Evolutionary conservation across 2,329 filamentous ascomycete genomes (phyloP), one percentile per base, ranked within the genome.

Genomic region (Knufia fluminis): DNA sequence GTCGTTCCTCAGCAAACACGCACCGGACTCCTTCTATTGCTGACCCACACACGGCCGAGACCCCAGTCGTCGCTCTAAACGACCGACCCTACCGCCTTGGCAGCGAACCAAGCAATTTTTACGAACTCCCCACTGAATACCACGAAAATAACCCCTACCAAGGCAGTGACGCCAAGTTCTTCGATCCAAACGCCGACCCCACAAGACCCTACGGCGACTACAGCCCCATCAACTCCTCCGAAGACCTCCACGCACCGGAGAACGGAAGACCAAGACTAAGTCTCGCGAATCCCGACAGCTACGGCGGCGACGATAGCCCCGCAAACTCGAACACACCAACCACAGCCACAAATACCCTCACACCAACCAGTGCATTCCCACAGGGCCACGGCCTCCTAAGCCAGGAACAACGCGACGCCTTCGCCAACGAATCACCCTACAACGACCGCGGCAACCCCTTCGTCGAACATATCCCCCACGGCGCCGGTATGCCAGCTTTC

Each of bases 271-370:
- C 58, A 40, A 41, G 49, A 36, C 52, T 60, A 12, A 50, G 57
- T n/a, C 50, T 60, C 16, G 52, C 55, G 16, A 60, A 60, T 45
- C 58, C 58, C 20, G 52, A 55, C 32, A 46, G 53, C 10, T 59
- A 57, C 39, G 46, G 48, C 14, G n/a, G 38, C 9, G 50, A 51
- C 26, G 52, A 50, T 6, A n/a, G n/a, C n/a, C n/a, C n/a, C n/a
- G 53, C 54, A 39, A 52, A 51, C 20, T 52, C 56, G 12, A 57
- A 59, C 32, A 59, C 57, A n/a, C 57, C 57, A n/a, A 59, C 54
- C 6, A 54, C 54, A 12, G 56, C 54, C 48, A 54, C 56, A 9
- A 43, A 42, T n/a, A 49, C 38, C 38, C 52, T 51, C 4, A 59
- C 55, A 16, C 56, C 57, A 45, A 57, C 54, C 9, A 55, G 57